Base-by-base conservation (phyloP, 176 grass and related monocot genomes). In the Ananas comosus region DNA sequence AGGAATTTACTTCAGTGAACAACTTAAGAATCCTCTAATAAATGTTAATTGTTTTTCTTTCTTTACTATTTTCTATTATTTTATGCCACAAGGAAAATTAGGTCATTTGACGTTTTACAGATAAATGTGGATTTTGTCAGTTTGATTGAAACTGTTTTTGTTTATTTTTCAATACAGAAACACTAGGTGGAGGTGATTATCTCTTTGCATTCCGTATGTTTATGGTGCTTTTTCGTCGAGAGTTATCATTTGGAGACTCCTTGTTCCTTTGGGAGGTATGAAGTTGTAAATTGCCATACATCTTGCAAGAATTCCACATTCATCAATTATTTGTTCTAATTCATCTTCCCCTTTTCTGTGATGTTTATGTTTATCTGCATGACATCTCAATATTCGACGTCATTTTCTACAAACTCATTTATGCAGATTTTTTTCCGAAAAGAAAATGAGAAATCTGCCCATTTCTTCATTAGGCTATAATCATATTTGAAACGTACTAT, bases 171-270 rank as follows among this genome's bases (percentile, higher is more conserved):
- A 70, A 77, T 10, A 72, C 85, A 99, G 95, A 99, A 86, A 79
- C 84, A 66, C 84, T 99, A 27, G 95, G 95, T 68, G 95, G 95
- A 80, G 95, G 95, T 68, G 95, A 99, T 76, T 99, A 99, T 77
- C 84, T 99, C 27, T 99, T 99, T 73, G 95, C 95, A 14, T 93
- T 99, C 80, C 95, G 95, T 24, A 99, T 99, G 95, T 99, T 99
- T 64, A 99, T 99, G 95, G 95, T 99, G 29, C 72, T 99, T 50
- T 99, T 99, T 81, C 90, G 95, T 10, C 84, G 95, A 72, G 95
- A 99, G 77, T 79, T 99, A 64, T 99, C 95, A 74, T 99, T 99
- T 76, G 95, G 90, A 58, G 95, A 99, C 63, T 99, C 95, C 49
- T 84, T 99, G 74, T 99, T 85, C 64, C 87, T 99, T 11, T 99